These are phyloP conservation scores for Teunomyces pallodes DNA, from an alignment of 805 yeast genomes.

Conservation along the genomic window DNA sequence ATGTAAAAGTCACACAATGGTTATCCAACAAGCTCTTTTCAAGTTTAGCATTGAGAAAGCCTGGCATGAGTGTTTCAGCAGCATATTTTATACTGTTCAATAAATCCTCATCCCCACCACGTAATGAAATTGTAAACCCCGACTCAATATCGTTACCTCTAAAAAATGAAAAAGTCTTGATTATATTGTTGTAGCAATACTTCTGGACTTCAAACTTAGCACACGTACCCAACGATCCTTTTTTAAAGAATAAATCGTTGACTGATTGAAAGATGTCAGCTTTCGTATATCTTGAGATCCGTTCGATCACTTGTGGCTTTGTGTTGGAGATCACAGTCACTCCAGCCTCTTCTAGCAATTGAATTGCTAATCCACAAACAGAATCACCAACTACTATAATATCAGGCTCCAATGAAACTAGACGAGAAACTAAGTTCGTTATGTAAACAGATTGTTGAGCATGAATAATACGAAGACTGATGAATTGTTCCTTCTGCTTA, in stretches of 20 bases:
- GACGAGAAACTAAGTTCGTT: slow-evolving; percentile 74
- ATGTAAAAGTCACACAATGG: slow-evolving; percentile 14
- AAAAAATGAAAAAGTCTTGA: slow-evolving; percentile 75
- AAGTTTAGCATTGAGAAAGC: slow-evolving; percentile 71
- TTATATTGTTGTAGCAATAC: slow-evolving; percentile 51
- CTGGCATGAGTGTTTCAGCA: slow-evolving; percentile 75
- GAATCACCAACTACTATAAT: slow-evolving; percentile 75
- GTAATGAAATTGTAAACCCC: slow-evolving; percentile 83
- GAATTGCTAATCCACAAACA: slow-evolving; percentile 79
- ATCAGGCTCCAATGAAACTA: slow-evolving; percentile 73
- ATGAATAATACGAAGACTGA: slow-evolving; percentile 77
- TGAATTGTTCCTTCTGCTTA: slow-evolving; percentile 71
- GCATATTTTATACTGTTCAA: slow-evolving; percentile 72
- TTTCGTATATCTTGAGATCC: slow-evolving; percentile 73
- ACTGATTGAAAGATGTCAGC: slow-evolving; percentile 85
- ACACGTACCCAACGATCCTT: slow-evolving; percentile 67
- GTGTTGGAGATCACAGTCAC: slow-evolving; percentile 79
- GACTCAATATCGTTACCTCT: slow-evolving; percentile 69
- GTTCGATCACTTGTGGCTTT: slow-evolving; percentile 76
- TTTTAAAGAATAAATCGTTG: slow-evolving; percentile 72
- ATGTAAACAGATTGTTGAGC: slow-evolving; percentile 88
- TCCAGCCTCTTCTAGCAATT: slow-evolving; percentile 66
- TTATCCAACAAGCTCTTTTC: slow-evolving; percentile 49
- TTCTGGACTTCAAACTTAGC: slow-evolving; percentile 67
- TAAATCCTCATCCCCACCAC: slow-evolving; percentile 69